Evolutionary conservation across 1,284 basidiomycete genomes (phyloP).

Genomic region (Fomitopsis schrenkii): DNA sequence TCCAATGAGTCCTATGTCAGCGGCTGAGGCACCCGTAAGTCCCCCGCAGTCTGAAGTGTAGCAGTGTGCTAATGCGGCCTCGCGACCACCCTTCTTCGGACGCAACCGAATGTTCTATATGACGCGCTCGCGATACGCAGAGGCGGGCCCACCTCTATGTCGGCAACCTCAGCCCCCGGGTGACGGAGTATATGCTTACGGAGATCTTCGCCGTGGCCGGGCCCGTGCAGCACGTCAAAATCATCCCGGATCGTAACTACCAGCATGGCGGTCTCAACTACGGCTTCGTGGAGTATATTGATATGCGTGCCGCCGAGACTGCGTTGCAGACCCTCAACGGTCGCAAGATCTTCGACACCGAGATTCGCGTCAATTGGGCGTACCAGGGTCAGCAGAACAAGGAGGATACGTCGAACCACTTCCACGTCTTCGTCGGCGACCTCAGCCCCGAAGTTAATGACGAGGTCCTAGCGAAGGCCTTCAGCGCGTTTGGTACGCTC

Average conservation of each 20-base stretch:
- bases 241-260: conserved; percentile 97
- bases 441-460: conserved; percentile 98
- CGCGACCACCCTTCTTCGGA: conserved; percentile 1
- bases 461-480: conserved; percentile 93
- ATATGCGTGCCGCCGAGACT: conserved; percentile 96
- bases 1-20: conserved; percentile 58
- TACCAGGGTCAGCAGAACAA: conserved; percentile 96
- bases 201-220: conserved; percentile 97
- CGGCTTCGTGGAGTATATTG: conserved; percentile 96
- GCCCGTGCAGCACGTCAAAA: conserved; percentile 95
- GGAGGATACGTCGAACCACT: conserved; percentile 94
- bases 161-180: conserved; percentile 92
- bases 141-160: conserved; percentile 94
- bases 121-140: conserved; percentile 30
- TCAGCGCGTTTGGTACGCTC: conserved; percentile 90
- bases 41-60: not conserved
- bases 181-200: conserved; percentile 92
- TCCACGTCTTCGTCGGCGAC: conserved; percentile 98
- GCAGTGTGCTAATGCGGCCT: not conserved
- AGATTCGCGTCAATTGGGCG: conserved; percentile 97
- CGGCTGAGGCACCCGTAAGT: conserved; percentile 75
- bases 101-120: not conserved
- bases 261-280: conserved; percentile 98
- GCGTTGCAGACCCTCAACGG: conserved; percentile 96
- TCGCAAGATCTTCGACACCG: conserved; percentile 96